Base-by-base conservation (phyloP, 495 filamentous ascomycete genomes). In the Oleoguttula mirabilis region DNA sequence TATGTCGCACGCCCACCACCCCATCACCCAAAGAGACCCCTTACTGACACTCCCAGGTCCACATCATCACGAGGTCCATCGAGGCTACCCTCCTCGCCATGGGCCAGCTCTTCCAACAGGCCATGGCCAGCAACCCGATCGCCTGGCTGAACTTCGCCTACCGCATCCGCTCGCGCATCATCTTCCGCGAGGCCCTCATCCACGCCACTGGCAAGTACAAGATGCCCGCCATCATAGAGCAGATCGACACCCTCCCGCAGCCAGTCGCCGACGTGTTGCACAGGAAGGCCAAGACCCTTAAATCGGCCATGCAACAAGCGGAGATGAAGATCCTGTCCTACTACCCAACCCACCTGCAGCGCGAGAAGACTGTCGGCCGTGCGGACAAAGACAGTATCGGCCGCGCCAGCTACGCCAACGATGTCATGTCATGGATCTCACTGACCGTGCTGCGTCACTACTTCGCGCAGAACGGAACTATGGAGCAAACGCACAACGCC, bases 161-260 rank as follows among this genome's bases (percentile, higher is more conserved):
- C 10, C 61, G 59, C 5, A 50, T 74, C 31, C 56, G 59, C 33
- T 69, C 64, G 1, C 52, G 57, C 22, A 10, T 53, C 7, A 65
- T 74, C 30, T 69, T 66, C 59, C 54, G 61, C 7, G 70, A 73
- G 44, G 57, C 65, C 10, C 50, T 73, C 15, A 55, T 68, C 41
- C 69, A 75, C 50, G 32, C 68, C 21, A 56, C 63, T 1, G 70
- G 69, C 0, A 54, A 57, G 41, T 72, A 61, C 59, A 54, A 60
- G 21, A 34, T 21, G 12, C 22, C 54, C 2, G 22, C 23, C 44
- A 28, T 37, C 22, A 32, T 47, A 36, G 23, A 47, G n/a, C 15
- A 14, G 10, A 14, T 48, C 39, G 10, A 52, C 51, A 28, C 10
- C 27, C 35, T 53, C 16, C 10, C 17, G 19, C 15, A 48, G 2